Evolutionary conservation across 2,329 filamentous ascomycete species (phyloP).

Genomic region (Lachnellula cervina): DNA sequence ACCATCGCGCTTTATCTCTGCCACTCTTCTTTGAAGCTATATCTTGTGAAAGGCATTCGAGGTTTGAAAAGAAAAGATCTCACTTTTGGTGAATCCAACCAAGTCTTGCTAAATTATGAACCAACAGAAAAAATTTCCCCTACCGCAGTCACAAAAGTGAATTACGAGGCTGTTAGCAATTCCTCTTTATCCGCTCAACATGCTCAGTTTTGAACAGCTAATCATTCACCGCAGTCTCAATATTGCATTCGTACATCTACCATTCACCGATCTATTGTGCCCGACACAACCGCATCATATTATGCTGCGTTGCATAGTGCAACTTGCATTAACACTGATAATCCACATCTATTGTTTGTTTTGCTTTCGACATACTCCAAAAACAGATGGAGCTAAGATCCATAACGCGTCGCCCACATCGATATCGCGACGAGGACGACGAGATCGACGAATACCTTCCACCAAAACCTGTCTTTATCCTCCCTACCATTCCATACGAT

Average conservation of each 20-base stretch:
- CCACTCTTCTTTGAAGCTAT: too few relatives aligned
- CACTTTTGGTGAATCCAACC: too few relatives aligned
- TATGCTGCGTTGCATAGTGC: not conserved
- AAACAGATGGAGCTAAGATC: constrained; percentile 3
- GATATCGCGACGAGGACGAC: constrained; percentile 24
- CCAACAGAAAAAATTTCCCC: too few relatives aligned
- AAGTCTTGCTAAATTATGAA: too few relatives aligned
- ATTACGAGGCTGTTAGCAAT: too few relatives aligned
- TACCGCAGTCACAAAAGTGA: too few relatives aligned
- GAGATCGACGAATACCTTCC: constrained; percentile 5
- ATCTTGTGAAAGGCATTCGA: too few relatives aligned
- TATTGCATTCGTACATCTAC: not conserved
- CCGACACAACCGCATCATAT: not conserved
- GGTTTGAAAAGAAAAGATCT: too few relatives aligned
- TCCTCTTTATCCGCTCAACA: too few relatives aligned
- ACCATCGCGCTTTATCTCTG: too few relatives aligned
- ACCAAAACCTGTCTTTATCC: constrained; percentile 14
- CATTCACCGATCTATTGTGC: not conserved
- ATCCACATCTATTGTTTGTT: constrained; percentile 1
- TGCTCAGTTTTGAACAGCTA: not conserved
- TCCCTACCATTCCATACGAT: constrained; percentile 26
- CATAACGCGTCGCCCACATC: constrained; percentile 14
- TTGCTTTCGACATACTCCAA: not conserved
- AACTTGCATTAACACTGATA: constrained; percentile 1
- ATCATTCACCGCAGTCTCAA: not conserved